Percentiles rank a stretch among this genome's conserved stretches.
Evolutionary conservation across 2,329 filamentous ascomycete species (phyloP).

Genomic region (Exutisphaerella laricina): DNA sequence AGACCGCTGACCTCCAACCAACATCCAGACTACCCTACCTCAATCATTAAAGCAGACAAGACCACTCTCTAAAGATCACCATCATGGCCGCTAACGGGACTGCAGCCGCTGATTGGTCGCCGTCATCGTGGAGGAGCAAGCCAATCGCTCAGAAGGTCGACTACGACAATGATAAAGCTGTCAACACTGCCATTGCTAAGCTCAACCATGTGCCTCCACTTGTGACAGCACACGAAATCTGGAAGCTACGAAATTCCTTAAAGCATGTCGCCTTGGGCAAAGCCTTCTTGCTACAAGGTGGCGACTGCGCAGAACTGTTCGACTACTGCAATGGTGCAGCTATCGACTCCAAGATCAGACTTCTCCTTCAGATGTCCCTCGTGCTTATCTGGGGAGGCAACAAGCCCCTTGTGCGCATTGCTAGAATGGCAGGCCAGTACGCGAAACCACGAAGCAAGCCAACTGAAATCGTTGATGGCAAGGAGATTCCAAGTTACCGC

Average conservation of each 20-base stretch:
- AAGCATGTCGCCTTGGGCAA: slow-evolving; percentile 84
- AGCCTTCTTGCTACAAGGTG: slow-evolving; percentile 90
- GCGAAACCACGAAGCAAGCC: slow-evolving; percentile 91
- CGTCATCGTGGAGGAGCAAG: slow-evolving; percentile 67
- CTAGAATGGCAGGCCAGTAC: slow-evolving; percentile 90
- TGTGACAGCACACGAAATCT: slow-evolving; percentile 75
- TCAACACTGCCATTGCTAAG: slow-evolving; percentile 57
- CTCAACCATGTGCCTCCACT: slow-evolving; percentile 67
- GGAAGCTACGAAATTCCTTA: slow-evolving; percentile 69
- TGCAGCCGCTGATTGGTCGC: slow-evolving; percentile 46
- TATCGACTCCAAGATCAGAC: slow-evolving; percentile 95
- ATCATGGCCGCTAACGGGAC: slow-evolving; percentile 4
- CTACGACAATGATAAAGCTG: slow-evolving; percentile 58
- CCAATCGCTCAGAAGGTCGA: slow-evolving; percentile 71
- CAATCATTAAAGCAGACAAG: background rate
- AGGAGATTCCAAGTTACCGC: slow-evolving; percentile 80
- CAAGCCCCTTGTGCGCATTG: slow-evolving; percentile 84
- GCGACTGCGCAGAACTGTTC: slow-evolving; percentile 95
- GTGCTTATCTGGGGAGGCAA: slow-evolving; percentile 85
- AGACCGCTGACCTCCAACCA: too few species aligned
- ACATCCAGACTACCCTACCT: too few species aligned
- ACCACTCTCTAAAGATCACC: background rate
- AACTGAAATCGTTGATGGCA: slow-evolving; percentile 73
- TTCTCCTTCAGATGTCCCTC: slow-evolving; percentile 93
- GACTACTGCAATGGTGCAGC: slow-evolving; percentile 86